phyloP scores from a whole-genome alignment of 352 stramenopile species.

The Phytophthora constricta region DNA sequence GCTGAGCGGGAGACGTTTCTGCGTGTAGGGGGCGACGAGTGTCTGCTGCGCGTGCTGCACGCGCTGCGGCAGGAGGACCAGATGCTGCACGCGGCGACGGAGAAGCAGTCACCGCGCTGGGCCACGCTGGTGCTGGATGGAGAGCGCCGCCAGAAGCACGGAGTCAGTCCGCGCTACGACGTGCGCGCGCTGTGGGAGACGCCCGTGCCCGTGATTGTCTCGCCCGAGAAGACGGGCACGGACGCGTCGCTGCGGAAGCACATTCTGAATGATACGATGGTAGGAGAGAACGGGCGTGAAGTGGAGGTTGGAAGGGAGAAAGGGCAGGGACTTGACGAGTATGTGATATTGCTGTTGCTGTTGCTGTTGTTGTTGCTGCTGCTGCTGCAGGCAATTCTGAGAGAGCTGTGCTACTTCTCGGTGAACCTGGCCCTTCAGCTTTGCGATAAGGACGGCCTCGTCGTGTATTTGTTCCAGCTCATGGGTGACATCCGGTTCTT shows the following conservation, averaged over 20 bases:
- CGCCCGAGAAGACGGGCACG: constrained; percentile 44
- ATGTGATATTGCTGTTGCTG: no score
- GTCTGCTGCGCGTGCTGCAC: constrained; percentile 76
- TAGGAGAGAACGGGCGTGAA: constrained; percentile 5
- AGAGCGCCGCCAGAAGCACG: constrained; percentile 33
- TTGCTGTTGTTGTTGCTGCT: background rate
- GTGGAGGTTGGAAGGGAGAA: background rate
- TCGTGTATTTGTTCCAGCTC: constrained; percentile 95
- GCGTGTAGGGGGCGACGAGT: constrained; percentile 73
- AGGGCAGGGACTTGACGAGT: no score
- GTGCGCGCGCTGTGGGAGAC: constrained; percentile 65
- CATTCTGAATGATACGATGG: constrained; percentile 80
- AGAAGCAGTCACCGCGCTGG: constrained; percentile 26
- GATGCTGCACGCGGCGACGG: constrained; percentile 1
- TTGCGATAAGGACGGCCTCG: constrained; percentile 84
- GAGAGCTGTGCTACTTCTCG: constrained; percentile 88
- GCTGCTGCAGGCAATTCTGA: constrained; percentile 55
- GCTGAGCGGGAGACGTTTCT: constrained; percentile 76
- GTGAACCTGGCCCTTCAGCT: constrained; percentile 68
- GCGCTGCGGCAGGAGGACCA: constrained; percentile 66
- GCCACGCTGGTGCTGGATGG: constrained; percentile 47
- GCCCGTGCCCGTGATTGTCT: constrained; percentile 41
- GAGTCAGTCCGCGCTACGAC: constrained; percentile 49
- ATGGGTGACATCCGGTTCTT: constrained; percentile 91
- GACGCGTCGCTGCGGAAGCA: constrained; percentile 59